Evolutionary conservation across 495 filamentous ascomycete species (phyloP).

Genomic region (Aspergillus carlsbadensis): DNA sequence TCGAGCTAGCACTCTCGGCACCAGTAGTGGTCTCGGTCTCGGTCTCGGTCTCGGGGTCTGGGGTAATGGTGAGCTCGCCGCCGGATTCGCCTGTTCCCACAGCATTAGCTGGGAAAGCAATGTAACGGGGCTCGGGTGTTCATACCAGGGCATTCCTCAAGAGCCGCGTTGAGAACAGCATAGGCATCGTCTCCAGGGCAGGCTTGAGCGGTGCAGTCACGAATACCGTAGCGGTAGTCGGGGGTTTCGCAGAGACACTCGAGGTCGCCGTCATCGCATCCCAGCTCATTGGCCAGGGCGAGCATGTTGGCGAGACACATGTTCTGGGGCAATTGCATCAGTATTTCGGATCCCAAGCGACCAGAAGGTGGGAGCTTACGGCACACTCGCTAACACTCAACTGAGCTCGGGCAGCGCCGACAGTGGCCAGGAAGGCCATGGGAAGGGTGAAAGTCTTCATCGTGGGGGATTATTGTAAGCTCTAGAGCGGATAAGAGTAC

Average conservation of each 20-base stretch:
- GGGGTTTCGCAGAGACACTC: constrained; percentile 68
- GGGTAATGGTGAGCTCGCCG: constrained; percentile 20
- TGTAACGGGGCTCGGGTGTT: not conserved
- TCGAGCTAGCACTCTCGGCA: constrained; percentile 12
- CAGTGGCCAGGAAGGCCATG: constrained; percentile 36
- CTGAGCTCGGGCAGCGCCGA: constrained; percentile 29
- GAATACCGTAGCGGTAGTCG: constrained; percentile 73
- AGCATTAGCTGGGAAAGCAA: not conserved
- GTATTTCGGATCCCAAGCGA: not conserved
- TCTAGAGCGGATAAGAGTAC: constrained; percentile 1
- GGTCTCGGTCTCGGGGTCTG: constrained; percentile 20
- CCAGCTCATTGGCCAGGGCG: constrained; percentile 54
- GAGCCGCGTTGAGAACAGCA: constrained; percentile 37
- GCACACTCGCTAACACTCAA: constrained; percentile 38
- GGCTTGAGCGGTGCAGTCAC: constrained; percentile 70
- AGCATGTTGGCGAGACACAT: constrained; percentile 76
- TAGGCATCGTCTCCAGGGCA: constrained; percentile 53
- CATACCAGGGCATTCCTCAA: constrained; percentile 34
- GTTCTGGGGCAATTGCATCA: constrained; percentile 44
- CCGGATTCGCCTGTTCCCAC: constrained; percentile 3
- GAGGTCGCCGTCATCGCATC: constrained; percentile 56
- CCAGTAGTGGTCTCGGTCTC: not conserved
- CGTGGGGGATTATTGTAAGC: constrained; percentile 15
- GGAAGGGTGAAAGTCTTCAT: constrained; percentile 45
- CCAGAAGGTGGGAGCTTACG: constrained; percentile 22